phyloP scores from a whole-genome alignment of 495 filamentous ascomycete genomes.

The Lasiosphaeria miniovina region DNA sequence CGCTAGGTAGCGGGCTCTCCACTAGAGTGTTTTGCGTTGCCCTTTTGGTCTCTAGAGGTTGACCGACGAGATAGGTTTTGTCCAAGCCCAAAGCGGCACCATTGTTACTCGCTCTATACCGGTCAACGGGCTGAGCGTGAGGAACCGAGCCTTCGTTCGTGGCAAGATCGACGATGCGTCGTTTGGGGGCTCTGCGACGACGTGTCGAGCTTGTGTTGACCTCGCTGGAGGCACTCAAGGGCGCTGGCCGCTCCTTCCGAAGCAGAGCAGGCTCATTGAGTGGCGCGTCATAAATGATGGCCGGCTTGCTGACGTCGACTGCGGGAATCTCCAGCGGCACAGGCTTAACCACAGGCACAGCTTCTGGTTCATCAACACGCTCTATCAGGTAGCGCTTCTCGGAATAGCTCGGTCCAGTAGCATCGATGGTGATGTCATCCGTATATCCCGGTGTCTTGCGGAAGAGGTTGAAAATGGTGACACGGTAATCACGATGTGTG shows the following conservation, averaged over 20 bases:
- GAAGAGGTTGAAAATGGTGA: constrained; percentile 95
- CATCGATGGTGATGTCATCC: constrained; percentile 88
- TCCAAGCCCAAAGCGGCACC: constrained; percentile 21
- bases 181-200: constrained; percentile 55
- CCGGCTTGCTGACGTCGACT: constrained; percentile 61
- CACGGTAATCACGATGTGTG: constrained; percentile 78
- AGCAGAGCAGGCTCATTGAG: constrained; percentile 44
- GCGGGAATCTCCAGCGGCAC: constrained; percentile 55
- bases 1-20: constrained; percentile 29
- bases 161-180: constrained; percentile 81
- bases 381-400: constrained; percentile 87
- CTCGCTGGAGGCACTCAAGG: constrained; percentile 47
- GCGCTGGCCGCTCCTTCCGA: constrained; percentile 48
- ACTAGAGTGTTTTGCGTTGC: constrained; percentile 19
- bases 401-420: constrained; percentile 70
- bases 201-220: constrained; percentile 50
- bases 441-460: constrained; percentile 85
- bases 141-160: constrained; percentile 52
- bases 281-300: constrained; percentile 50
- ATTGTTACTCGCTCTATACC: constrained; percentile 7
- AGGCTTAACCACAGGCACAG: constrained; percentile 72
- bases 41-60: constrained; percentile 33
- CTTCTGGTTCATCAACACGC: constrained; percentile 67
- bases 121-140: constrained; percentile 25
- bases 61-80: constrained; percentile 44